Evolutionary conservation across 139 green algal genomes (phyloP), one percentile per base, ranked within the genome.

Genomic region (Zygnema circumcarinatum): DNA sequence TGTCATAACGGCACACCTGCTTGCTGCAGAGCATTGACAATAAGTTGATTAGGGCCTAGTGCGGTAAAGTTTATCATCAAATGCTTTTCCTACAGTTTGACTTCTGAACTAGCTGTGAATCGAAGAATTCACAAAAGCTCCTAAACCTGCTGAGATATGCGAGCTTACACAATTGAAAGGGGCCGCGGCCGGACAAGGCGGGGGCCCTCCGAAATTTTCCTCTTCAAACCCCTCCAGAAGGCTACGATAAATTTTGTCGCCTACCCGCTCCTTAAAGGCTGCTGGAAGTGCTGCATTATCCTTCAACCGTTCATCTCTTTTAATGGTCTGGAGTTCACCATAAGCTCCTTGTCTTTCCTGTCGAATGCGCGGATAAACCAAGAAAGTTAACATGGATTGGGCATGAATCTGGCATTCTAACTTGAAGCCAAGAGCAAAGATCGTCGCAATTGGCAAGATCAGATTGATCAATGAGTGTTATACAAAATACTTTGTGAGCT

Each of bases 201-300:
- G 32, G 3, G 79, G 79, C 32, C 16, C 79, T 7, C 41, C 41
- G 22, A 85, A 85, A 2, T 16, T 31, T 62, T 2, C 22, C 32
- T 76, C 79, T 40, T 85, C 79, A 38, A 85, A 85, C 2, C 79
- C 79, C 32, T 85, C 35, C 7, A 85, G 31, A 2, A 85, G 79
- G 62, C 31, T 16, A 25, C 32, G 32, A 79, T 74, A 85, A 29
- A 85, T 3, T 38, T 38, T 85, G 11, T 32, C n/a, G 7, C 32
- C 79, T 25, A 76, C 79, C 3, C 42, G 38, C 41, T 78, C 41
- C 41, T 85, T 76, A 38, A 85, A 85, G 11, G 79, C 79, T 36
- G 40, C 25, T 78, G 79, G 79, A 62, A 85, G 79, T 16, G 2
- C 25, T 7, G 31, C 41, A 21, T 85, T 85, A 16, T 85, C 79